phyloP scores from a whole-genome alignment of 108 stramenopile genomes.

The Heterococcus sp. region DNA sequence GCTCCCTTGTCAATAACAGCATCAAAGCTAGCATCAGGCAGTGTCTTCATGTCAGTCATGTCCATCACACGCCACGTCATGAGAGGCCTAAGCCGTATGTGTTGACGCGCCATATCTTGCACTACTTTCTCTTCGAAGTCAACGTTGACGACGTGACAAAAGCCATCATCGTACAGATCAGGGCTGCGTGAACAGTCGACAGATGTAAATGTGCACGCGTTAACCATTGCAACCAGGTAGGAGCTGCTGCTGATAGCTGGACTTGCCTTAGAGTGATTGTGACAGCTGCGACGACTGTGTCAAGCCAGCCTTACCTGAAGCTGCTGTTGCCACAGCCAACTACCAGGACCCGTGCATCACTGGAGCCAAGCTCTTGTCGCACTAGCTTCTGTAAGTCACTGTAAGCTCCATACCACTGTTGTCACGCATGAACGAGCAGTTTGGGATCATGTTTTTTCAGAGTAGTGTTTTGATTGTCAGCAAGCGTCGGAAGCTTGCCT shows the following conservation, averaged over 20 bases:
- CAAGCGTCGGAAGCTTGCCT: background rate
- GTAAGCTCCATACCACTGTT: background rate
- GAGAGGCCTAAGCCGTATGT: conserved; percentile 5
- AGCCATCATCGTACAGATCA: conserved; percentile 45
- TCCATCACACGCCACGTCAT: conserved; percentile 46
- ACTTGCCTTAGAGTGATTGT: too few relatives aligned
- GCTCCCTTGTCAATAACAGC: conserved; percentile 38
- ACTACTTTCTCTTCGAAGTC: conserved; percentile 37
- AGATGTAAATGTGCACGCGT: too few relatives aligned
- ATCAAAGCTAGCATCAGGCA: conserved; percentile 12
- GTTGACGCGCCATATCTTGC: conserved; percentile 15
- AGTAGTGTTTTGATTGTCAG: background rate
- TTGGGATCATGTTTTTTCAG: too few relatives aligned
- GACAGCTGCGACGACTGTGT: background rate
- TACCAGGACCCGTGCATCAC: conserved; percentile 9
- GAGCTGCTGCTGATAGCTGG: too few relatives aligned
- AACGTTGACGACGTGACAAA: conserved; percentile 17
- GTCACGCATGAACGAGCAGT: too few relatives aligned
- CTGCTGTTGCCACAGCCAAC: conserved; percentile 42
- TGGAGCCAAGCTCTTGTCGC: background rate
- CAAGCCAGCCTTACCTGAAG: conserved; percentile 12
- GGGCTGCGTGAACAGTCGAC: conserved; percentile 15
- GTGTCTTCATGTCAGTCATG: conserved; percentile 34
- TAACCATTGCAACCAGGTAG: too few relatives aligned
- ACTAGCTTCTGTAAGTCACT: background rate